Evolutionary conservation across 2,329 filamentous ascomycete genomes (phyloP), one percentile per base, ranked within the genome.

Genomic region (Leptographium procerum): DNA sequence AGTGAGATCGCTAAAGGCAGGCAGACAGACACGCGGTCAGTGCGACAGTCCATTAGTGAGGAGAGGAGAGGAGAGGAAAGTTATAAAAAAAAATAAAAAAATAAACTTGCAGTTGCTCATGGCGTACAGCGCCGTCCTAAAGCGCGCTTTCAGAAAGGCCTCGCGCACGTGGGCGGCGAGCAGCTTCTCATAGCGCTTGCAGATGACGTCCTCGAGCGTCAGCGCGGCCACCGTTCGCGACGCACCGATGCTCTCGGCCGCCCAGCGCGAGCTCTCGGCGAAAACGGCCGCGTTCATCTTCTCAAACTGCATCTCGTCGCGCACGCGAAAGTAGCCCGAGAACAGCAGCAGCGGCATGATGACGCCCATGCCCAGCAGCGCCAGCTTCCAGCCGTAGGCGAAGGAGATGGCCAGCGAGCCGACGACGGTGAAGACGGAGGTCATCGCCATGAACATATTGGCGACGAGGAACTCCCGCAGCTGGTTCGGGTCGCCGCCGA

Each of bases 351-450:
- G 66, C 0, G 80, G 80, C 57, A 81, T 69, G 7, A 80, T 78
- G 10, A 87, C 81, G 64, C 83, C 86, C 10, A 84, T 72, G 0
- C 81, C 78, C 0, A 91, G 84, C 0, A 90, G 71, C 0, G 85
- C 82, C 10, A 92, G 75, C 68, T 90, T 91, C 88, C 88, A 91
- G 1, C 86, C 85, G 67, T 86, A 89, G 4, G 78, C 74, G 65
- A 89, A 90, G 1, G 85, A 78, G 56, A 91, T 86, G 50, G 78
- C 73, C 16, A 89, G 70, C 9, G 81, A 82, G 0, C 86, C 87
- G 10, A 82, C 65, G 3, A 91, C 70, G 54, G 81, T 86, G 66
- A 89, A 85, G 26, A 86, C 66, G 10, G 85, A 82, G 24, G 85
- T 80, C 60, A 76, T 76, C 2, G 82, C 77, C 62, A 88, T 76